Base-by-base conservation (phyloP, 345 rosid species). In the Eucalyptus regnans region DNA sequence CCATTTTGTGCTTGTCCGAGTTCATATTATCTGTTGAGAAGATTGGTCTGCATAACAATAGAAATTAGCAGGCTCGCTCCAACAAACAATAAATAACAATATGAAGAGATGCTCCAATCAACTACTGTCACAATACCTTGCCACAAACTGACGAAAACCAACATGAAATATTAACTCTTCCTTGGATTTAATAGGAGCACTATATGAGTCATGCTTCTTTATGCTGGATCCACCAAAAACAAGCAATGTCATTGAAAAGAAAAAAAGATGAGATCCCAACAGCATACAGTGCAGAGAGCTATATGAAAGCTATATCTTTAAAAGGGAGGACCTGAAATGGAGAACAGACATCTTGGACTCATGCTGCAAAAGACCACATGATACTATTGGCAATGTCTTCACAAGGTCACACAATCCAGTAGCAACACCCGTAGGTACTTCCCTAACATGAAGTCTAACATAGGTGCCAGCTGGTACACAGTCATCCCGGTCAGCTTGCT, bases 311-410 rank as follows among this genome's bases (percentile, higher is more conserved):
- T 20, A 41, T 76, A 76, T 76, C 83, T 37, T 15, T 41, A 37
- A 46, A 58, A 86, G 79, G 33, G 51, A 29, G 56, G 13, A 97
- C 99, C 99, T 97, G 91, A 97, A 98, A 94, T 98, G 97, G 87
- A 97, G 96, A 89, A 97, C 98, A n/a, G 99, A 96, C 95, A 98
- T 96, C 94, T 98, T 98, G 87, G 99, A 97, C 90, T 96, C 99
- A 76, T 96, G 99, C 90, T 95, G 99, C 91, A 98, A 92, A 90
- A 98, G 99, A 88, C 99, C 99, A 91, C 94, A 95, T 60, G 92
- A 94, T 87, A 95, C 91, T 80, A 95, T 27, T n/a, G 98, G 97
- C 52, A 89, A 89, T 50, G 89, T 91, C 90, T 88, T 92, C 29
- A 94, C 91, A 87, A 92, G 71, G 41, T 86, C 89, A 90, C 93